A percentile compares a stretch with the other conserved stretches of the same genome.
phyloP scores from a whole-genome alignment of 1,284 basidiomycete genomes.

The Wallemia mellicola region DNA sequence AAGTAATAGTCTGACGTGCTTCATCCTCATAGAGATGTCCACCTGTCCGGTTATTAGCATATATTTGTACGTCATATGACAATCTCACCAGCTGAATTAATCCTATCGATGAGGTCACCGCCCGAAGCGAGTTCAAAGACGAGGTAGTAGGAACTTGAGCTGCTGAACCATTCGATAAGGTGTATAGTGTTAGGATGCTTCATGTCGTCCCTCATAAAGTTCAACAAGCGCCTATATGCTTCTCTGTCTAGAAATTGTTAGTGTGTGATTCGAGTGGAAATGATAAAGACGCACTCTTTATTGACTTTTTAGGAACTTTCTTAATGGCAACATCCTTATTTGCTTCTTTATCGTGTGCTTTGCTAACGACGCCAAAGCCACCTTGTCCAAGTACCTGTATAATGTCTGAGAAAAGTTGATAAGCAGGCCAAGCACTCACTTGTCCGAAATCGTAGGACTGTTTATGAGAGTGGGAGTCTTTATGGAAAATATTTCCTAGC shows the following conservation, averaged over 20 bases:
- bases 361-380: slow-evolving; percentile 1
- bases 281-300: not conserved
- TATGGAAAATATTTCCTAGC: not conserved
- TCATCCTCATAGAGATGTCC: not conserved
- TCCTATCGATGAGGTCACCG: slow-evolving; percentile 16
- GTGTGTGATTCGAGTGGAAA: not conserved
- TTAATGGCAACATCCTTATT: slow-evolving; percentile 1
- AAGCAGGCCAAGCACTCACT: too few species aligned
- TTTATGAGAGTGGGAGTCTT: not conserved
- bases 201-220: not conserved
- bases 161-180: slow-evolving; percentile 15
- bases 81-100: slow-evolving; percentile 10
- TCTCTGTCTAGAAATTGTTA: not conserved
- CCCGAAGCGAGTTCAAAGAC: slow-evolving; percentile 17
- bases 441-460: not conserved
- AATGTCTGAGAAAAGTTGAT: not conserved
- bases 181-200: slow-evolving; percentile 6
- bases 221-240: not conserved
- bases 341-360: not conserved
- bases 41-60: not conserved
- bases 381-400: slow-evolving; percentile 1
- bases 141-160: slow-evolving; percentile 14
- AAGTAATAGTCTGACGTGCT: not conserved
- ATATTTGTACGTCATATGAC: slow-evolving; percentile 13
- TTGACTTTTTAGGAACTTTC: not conserved